Conservation (phyloP, 192 early-diverging fungal genomes). For the Funneliformis mosseae region DNA sequence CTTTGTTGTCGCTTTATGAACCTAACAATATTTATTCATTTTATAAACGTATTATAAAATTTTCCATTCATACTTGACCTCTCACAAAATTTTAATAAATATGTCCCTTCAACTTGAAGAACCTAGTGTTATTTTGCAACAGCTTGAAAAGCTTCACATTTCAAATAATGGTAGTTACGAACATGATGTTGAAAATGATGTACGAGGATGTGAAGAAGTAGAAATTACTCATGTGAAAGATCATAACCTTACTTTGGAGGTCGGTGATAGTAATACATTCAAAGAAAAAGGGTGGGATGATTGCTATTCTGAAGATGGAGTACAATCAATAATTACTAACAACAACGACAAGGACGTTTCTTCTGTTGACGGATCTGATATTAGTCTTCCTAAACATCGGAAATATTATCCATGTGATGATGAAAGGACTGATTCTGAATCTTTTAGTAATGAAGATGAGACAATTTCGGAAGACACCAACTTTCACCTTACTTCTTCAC, state of each 20-base stretch:
- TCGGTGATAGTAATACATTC: not conserved
- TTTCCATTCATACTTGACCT: too few relatives aligned
- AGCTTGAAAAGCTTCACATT: not conserved
- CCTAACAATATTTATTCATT: too few relatives aligned
- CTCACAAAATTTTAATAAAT: not conserved
- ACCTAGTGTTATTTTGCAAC: not conserved
- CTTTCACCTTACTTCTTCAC: not conserved
- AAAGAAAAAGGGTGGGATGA: not conserved
- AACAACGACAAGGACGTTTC: not conserved
- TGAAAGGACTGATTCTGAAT: not conserved
- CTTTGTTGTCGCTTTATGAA: too few relatives aligned
- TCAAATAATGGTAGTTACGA: not conserved
- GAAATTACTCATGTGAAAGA: not conserved
- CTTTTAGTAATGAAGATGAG: not conserved
- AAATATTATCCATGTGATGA: constrained; percentile 3
- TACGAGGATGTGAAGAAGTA: not conserved
- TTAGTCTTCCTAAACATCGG: not conserved
- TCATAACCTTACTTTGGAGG: not conserved
- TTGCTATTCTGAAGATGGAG: not conserved
- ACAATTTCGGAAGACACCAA: not conserved
- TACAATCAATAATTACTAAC: not conserved
- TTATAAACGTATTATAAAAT: too few relatives aligned
- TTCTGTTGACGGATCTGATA: not conserved
- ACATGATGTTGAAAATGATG: not conserved
- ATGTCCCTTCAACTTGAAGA: not conserved